Evolutionary conservation across 129 eudicot genomes (phyloP), one percentile per base, ranked within the genome.

Genomic region (Saussurea involucrata): DNA sequence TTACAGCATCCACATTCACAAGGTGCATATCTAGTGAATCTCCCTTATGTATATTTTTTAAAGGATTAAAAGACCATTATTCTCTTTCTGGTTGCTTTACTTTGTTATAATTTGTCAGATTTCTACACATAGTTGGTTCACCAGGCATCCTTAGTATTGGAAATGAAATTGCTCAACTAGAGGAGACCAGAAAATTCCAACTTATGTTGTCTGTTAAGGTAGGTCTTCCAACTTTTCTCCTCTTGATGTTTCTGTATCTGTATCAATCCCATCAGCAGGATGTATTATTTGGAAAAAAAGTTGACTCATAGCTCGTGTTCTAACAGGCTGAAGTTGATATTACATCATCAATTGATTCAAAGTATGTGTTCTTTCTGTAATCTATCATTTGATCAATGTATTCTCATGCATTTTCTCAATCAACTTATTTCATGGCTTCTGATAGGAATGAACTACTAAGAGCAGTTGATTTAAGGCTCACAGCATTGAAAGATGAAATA

Each of bases 401-500:
- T 71, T 66, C 11, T 71, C 36, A 24, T 71, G 5, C 8, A 24
- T 31, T 73, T 63, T 77, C 77, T 79, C 28, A 25, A 75, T 71
- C 74, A 70, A 82, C 36, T 55, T 73, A 63, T 44, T 65, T 29
- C 29, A 68, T 85, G 78, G 27, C 72, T 79, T 66, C 74, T 86
- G 32, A 74, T 86, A 95, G 99, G 85, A 90, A 95, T 73, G 97
- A 92, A 78, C 75, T 95, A 84, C 76, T 95, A 67, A 87, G 85
- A 71, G 99, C 95, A 71, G 87, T 95, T 88, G 97, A 92, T 86
- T 83, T 90, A 80, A 88, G 99, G 82, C 88, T 95, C 32, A 76
- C 80, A 5, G 95, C 91, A 31, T 66, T 95, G 44, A 84, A 85
- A 69, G 96, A 76, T 10, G 96, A 95, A 85, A 53, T 95, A 32